Evolutionary conservation across 306 rosid genomes (phyloP).

Genomic region (Astragalus membranaceus): DNA sequence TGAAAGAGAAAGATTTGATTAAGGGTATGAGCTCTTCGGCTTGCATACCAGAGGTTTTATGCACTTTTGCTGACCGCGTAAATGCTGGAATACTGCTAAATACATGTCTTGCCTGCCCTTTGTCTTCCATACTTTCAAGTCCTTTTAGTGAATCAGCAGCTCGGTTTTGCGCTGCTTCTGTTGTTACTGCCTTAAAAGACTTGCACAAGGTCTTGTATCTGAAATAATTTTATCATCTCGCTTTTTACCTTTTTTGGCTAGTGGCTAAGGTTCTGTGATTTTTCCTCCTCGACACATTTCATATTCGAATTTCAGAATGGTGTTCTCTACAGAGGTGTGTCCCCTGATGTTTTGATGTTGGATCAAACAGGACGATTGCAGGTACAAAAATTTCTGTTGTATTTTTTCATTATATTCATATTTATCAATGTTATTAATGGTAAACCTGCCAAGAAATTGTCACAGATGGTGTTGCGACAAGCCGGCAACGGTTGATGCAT

Average conservation of each 20-base stretch:
- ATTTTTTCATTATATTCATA: constrained; percentile 9
- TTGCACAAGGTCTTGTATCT: constrained; percentile 69
- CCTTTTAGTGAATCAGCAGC: constrained; percentile 74
- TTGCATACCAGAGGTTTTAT: constrained; percentile 69
- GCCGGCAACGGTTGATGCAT: neutral
- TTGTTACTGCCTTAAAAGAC: constrained; percentile 65
- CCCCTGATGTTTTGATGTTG: constrained; percentile 78
- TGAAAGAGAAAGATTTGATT: constrained; percentile 74
- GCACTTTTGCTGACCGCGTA: constrained; percentile 62
- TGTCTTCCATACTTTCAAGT: constrained; percentile 67
- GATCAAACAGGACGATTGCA: constrained; percentile 76
- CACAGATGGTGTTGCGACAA: neutral
- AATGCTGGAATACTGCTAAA: constrained; percentile 72
- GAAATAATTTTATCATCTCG: neutral
- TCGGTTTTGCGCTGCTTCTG: constrained; percentile 65
- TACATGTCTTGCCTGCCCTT: constrained; percentile 76
- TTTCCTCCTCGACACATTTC: constrained; percentile 8
- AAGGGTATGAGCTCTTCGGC: constrained; percentile 56
- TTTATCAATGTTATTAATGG: neutral
- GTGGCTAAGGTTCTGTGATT: constrained; percentile 2
- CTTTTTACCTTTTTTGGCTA: constrained; percentile 3
- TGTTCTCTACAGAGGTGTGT: constrained; percentile 92
- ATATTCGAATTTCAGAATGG: constrained; percentile 67
- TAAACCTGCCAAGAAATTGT: neutral
- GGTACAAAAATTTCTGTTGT: constrained; percentile 31